Percentiles rank a stretch among this genome's conserved stretches.
phyloP scores from a whole-genome alignment of 805 yeast genomes.

The Tetrapisispora iriomotensis region DNA sequence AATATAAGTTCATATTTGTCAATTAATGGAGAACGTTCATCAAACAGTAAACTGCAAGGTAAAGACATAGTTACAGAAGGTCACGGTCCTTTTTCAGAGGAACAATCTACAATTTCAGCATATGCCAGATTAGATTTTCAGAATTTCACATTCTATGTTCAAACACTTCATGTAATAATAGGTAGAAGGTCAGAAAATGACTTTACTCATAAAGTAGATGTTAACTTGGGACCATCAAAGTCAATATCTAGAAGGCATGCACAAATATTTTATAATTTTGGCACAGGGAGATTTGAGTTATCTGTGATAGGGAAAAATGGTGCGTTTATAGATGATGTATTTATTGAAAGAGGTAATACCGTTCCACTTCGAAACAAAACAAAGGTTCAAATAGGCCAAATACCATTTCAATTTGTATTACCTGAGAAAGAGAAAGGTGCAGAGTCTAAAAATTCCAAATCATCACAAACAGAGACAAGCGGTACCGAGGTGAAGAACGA shows the following conservation, averaged over 20 bases:
- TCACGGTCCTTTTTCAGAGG: conserved; percentile 12
- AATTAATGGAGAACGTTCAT: not conserved
- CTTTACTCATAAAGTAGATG: conserved; percentile 67
- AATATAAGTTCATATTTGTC: not conserved
- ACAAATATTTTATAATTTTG: conserved; percentile 91
- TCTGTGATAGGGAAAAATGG: conserved; percentile 92
- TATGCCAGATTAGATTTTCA: conserved; percentile 81
- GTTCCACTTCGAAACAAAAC: conserved; percentile 77
- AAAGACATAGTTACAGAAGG: not conserved
- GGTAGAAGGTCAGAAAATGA: conserved; percentile 83
- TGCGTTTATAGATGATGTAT: conserved; percentile 86
- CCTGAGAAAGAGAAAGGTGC: conserved; percentile 49
- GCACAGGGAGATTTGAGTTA: conserved; percentile 87
- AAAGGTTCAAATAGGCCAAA: conserved; percentile 86
- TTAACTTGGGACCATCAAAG: conserved; percentile 83
- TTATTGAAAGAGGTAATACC: conserved; percentile 84
- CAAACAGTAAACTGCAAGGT: not conserved
- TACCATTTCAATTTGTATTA: conserved; percentile 75
- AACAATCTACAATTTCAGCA: conserved; percentile 35
- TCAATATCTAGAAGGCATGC: conserved; percentile 94
- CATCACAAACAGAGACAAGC: conserved; percentile 8
- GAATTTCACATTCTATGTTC: conserved; percentile 88
- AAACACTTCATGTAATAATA: conserved; percentile 84
- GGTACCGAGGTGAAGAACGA: not conserved
- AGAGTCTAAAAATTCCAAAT: conserved; percentile 22